phyloP scores from a whole-genome alignment of 768 basidiomycete species.

The Arthromyces matolae region DNA sequence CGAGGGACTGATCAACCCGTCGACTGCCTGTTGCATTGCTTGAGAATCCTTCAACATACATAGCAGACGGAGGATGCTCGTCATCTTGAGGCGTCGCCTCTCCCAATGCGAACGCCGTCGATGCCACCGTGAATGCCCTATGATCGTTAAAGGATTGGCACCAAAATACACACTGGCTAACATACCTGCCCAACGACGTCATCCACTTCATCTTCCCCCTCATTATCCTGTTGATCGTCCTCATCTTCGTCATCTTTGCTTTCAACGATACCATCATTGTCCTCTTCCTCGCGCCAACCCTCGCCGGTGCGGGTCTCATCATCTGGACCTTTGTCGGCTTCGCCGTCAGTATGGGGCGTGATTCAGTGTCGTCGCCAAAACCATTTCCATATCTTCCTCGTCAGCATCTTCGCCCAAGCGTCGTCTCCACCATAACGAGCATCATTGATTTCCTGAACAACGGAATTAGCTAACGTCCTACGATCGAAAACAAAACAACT shows the following conservation, averaged over 20 bases:
- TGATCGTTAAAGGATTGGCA: not conserved
- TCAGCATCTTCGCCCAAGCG: constrained; percentile 80
- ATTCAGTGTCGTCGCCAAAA: constrained; percentile 77
- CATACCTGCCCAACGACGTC: constrained; percentile 60
- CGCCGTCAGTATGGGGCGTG: constrained; percentile 72
- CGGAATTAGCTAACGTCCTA: constrained; percentile 14
- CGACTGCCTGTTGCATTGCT: too few relatives aligned
- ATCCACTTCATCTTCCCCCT: constrained; percentile 45
- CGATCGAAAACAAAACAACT: constrained; percentile 34
- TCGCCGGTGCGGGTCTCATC: constrained; percentile 56
- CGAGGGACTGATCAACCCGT: constrained; percentile 16
- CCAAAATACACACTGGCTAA: constrained; percentile 2
- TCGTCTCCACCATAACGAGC: constrained; percentile 65
- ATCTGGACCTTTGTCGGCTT: constrained; percentile 61
- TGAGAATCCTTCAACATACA: too few relatives aligned
- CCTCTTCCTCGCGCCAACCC: constrained; percentile 66
- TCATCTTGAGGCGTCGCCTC: constrained; percentile 61
- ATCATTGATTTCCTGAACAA: constrained; percentile 79
- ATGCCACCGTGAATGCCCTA: constrained; percentile 56
- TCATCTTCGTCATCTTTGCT: constrained; percentile 37
- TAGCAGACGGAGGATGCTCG: constrained; percentile 29
- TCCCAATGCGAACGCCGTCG: constrained; percentile 39
- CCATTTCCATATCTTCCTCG: constrained; percentile 83
- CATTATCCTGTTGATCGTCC: constrained; percentile 43
- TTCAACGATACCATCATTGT: constrained; percentile 59